Evolutionary conservation across 1,284 basidiomycete genomes (phyloP).

Genomic region (Ceratobasidium sp.): DNA sequence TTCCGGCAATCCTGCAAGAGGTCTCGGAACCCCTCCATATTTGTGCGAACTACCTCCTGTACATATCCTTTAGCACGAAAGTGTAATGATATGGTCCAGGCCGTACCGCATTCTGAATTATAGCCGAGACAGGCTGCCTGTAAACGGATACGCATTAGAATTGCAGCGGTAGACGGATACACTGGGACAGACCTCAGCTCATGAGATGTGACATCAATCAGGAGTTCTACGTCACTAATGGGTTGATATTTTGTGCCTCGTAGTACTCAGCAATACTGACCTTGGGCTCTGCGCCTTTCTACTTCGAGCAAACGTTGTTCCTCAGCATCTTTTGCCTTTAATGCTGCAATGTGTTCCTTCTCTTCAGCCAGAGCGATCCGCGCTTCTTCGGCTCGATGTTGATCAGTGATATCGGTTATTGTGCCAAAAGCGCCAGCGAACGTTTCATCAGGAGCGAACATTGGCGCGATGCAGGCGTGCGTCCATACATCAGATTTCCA

Average conservation of each 20-base stretch:
- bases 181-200: constrained; percentile 47
- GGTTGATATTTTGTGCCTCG: not conserved
- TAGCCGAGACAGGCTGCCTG: constrained; percentile 54
- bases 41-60: constrained; percentile 50
- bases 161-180: not conserved
- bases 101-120: constrained; percentile 48
- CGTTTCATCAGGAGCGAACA: constrained; percentile 20
- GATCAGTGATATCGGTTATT: constrained; percentile 52
- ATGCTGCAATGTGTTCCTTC: constrained; percentile 52
- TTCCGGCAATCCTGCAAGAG: constrained; percentile 36
- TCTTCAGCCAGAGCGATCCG: constrained; percentile 53
- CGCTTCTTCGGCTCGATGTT: constrained; percentile 52
- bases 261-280: constrained; percentile 27
- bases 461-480: constrained; percentile 22
- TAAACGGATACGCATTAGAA: not conserved
- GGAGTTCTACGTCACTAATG: constrained; percentile 48
- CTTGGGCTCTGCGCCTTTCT: constrained; percentile 53
- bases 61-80: constrained; percentile 45
- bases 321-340: constrained; percentile 51
- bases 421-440: constrained; percentile 36
- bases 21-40: constrained; percentile 50
- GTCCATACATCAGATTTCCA: constrained; percentile 41
- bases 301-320: constrained; percentile 48
- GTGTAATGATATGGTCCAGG: too few relatives aligned
- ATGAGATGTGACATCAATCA: constrained; percentile 55